Conservation (phyloP, 1,284 basidiomycete species). For the Ganoderma lucidum region DNA sequence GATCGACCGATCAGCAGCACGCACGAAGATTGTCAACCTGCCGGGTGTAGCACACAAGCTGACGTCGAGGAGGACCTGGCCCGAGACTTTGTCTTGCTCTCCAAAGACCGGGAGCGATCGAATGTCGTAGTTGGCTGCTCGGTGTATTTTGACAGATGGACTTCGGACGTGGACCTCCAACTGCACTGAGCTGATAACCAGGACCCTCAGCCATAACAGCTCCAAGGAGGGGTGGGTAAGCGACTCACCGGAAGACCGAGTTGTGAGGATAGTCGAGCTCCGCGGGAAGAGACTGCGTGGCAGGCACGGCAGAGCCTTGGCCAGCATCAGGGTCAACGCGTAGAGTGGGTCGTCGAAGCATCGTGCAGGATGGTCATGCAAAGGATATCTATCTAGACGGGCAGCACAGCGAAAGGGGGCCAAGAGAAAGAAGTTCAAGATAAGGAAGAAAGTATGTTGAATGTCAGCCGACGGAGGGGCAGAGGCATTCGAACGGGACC, state of each 20-base stretch:
- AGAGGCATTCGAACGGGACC: conserved; percentile 29
- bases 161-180: conserved; percentile 69
- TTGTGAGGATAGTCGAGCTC: conserved; percentile 37
- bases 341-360: conserved; percentile 30
- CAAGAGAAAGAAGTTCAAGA: conserved; percentile 20
- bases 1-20: conserved; percentile 33
- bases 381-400: conserved; percentile 13
- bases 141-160: conserved; percentile 59
- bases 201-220: background rate
- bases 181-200: conserved; percentile 54
- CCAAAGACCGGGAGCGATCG: conserved; percentile 65
- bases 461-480: conserved; percentile 25
- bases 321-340: conserved; percentile 27
- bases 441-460: conserved; percentile 23
- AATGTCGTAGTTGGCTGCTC: conserved; percentile 44
- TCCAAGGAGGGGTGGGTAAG: background rate
- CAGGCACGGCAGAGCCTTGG: conserved; percentile 13
- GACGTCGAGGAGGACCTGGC: conserved; percentile 62
- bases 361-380: conserved; percentile 26
- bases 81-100: conserved; percentile 65
- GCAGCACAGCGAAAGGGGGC: conserved; percentile 20
- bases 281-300: conserved; percentile 5
- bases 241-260: conserved; percentile 43
- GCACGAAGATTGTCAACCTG: conserved; percentile 64
- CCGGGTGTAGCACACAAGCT: conserved; percentile 55